Evolutionary conservation across 306 rosid species (phyloP).

Genomic region (Cercis canadensis): DNA sequence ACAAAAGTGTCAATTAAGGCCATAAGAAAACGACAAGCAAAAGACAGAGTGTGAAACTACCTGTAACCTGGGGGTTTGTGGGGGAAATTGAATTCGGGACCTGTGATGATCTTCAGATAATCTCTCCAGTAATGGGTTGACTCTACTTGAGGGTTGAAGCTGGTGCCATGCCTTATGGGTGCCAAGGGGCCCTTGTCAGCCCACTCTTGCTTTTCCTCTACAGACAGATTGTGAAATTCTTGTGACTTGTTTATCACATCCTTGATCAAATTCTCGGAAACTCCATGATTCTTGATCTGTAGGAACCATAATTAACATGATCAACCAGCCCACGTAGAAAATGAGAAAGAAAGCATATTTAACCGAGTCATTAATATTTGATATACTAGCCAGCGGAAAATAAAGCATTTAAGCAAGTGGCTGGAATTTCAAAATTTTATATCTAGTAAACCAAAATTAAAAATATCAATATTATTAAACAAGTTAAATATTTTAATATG

Average conservation of each 20-base stretch:
- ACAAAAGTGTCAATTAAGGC: no score
- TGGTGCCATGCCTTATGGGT: slow-evolving; percentile 50
- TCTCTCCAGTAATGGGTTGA: slow-evolving; percentile 43
- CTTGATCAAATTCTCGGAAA: slow-evolving; percentile 32
- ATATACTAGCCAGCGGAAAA: no score
- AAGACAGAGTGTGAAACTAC: background rate
- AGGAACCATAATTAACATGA: background rate
- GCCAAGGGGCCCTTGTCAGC: slow-evolving; percentile 30
- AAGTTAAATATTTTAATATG: no score
- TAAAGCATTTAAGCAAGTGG: no score
- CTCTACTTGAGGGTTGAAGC: slow-evolving; percentile 40
- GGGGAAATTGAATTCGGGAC: slow-evolving; percentile 30
- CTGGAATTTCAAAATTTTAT: no score
- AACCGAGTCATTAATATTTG: no score
- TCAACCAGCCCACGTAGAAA: background rate
- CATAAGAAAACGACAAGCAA: no score
- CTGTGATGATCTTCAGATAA: background rate
- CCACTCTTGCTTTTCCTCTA: slow-evolving; percentile 47
- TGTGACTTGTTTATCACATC: slow-evolving; percentile 5
- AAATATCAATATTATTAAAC: no score
- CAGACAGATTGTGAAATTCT: slow-evolving; percentile 36
- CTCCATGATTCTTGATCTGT: slow-evolving; percentile 45
- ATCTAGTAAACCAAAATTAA: no score
- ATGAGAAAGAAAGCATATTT: background rate
- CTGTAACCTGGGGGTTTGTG: slow-evolving; percentile 32